These are phyloP conservation scores for Plantago ovata DNA, from an alignment of 257 asterid genomes.

Conservation along the genomic window DNA sequence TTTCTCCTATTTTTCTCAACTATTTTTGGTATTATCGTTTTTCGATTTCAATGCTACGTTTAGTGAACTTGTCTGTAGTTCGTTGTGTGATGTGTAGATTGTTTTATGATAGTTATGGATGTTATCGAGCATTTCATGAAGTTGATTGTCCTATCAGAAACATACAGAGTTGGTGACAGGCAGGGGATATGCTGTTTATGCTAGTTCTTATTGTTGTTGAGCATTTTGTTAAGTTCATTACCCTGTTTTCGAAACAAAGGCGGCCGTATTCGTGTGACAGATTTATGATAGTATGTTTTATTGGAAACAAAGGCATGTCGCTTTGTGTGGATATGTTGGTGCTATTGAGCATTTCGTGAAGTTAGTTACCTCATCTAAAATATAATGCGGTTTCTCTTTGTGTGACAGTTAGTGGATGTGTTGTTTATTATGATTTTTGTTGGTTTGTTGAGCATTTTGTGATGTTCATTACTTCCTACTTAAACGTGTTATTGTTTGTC, in stretches of 20 bases:
- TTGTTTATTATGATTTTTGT: constrained; percentile 6
- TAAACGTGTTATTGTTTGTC: background rate
- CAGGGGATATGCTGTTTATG: background rate
- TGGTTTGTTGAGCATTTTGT: constrained; percentile 13
- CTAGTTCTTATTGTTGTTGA: background rate
- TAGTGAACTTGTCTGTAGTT: background rate
- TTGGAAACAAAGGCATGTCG: too few species aligned
- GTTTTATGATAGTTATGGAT: background rate
- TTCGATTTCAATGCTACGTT: background rate
- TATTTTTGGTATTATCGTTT: constrained; percentile 8
- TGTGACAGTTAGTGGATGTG: background rate
- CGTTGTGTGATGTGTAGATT: background rate
- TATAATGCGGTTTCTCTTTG: too few species aligned
- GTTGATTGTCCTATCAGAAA: too few species aligned
- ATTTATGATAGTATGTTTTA: too few species aligned
- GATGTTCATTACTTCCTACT: too few species aligned
- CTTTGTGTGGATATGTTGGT: too few species aligned
- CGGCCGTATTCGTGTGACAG: background rate
- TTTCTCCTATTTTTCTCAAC: constrained; percentile 4
- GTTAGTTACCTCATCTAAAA: too few species aligned
- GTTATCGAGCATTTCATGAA: too few species aligned
- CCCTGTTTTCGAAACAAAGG: background rate
- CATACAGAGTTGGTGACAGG: too few species aligned
- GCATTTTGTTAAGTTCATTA: too few species aligned
- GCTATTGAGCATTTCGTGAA: too few species aligned